Evolutionary conservation across 371 early-diverging fungal genomes (phyloP).

Genomic region (Haplosporangium sp.): DNA sequence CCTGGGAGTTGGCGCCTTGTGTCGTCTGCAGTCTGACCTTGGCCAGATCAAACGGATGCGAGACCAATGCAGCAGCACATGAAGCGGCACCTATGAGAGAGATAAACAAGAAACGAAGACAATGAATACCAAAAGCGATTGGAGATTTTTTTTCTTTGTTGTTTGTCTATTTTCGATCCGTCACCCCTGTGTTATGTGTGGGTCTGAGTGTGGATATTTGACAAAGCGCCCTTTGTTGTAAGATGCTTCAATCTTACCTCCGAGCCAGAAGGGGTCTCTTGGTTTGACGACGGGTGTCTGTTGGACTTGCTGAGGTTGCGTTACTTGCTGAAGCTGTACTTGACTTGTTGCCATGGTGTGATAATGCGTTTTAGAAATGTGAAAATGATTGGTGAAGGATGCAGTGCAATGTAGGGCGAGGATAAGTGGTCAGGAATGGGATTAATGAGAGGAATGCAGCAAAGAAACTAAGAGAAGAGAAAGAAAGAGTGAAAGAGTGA

Average conservation of each 20-base stretch:
- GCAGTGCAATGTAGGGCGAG: background rate
- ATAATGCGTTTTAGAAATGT: background rate
- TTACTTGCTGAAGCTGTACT: slow-evolving; percentile 20
- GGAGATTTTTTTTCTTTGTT: background rate
- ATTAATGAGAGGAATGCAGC: background rate
- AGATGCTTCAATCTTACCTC: slow-evolving; percentile 27
- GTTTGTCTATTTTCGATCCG: background rate
- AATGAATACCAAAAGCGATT: slow-evolving; percentile 1
- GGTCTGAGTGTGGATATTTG: no score
- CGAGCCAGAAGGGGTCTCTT: slow-evolving; percentile 55
- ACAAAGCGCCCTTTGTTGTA: background rate
- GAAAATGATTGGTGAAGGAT: background rate
- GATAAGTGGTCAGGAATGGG: background rate
- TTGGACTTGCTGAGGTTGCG: slow-evolving; percentile 11
- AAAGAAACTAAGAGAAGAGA: background rate
- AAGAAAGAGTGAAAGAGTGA: background rate
- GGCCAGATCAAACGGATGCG: slow-evolving; percentile 88
- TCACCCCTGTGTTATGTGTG: background rate
- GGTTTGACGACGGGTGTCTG: slow-evolving; percentile 14
- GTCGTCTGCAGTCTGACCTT: slow-evolving; percentile 89
- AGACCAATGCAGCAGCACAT: slow-evolving; percentile 50
- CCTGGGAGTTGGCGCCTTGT: slow-evolving; percentile 59
- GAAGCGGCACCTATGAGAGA: slow-evolving; percentile 43
- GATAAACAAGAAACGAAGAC: slow-evolving; percentile 7
- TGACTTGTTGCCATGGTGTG: slow-evolving; percentile 18